Evolutionary conservation across 2,329 filamentous ascomycete species (phyloP).

Genomic region (Penicillium vulpinum): DNA sequence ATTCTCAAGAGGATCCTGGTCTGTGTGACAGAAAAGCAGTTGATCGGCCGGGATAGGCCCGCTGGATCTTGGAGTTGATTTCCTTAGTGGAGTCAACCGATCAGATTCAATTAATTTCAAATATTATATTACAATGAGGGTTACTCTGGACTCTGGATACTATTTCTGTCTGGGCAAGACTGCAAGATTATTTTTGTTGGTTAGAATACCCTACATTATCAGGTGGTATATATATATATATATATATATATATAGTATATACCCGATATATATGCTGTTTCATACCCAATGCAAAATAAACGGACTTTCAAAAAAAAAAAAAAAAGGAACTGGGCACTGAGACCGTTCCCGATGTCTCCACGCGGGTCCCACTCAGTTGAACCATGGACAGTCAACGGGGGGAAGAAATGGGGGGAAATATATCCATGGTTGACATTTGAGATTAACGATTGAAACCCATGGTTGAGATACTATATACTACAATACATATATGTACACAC

Average conservation of each 20-base stretch:
- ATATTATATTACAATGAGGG: background rate
- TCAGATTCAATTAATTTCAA: constrained; percentile 3
- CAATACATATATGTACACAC: too few relatives aligned
- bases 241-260: too few relatives aligned
- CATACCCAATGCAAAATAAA: too few relatives aligned
- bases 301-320: background rate
- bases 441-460: background rate
- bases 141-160: background rate
- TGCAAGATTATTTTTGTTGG: too few relatives aligned
- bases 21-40: constrained; percentile 25
- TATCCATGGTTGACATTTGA: background rate
- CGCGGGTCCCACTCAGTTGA: constrained; percentile 10
- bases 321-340: background rate
- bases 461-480: background rate
- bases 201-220: too few relatives aligned
- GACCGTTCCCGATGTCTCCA: background rate
- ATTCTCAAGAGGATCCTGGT: constrained; percentile 21
- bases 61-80: constrained; percentile 13
- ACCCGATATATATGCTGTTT: background rate
- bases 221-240: too few relatives aligned
- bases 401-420: background rate
- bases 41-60: constrained; percentile 25
- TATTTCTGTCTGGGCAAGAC: background rate
- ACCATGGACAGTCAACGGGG: constrained; percentile 4
- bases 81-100: constrained; percentile 1